A percentile compares a stretch with the other conserved stretches of the same genome.
These are phyloP conservation scores for Cyphellophora attinorum DNA, from an alignment of 2,329 filamentous ascomycete genomes.

Conservation along the genomic window DNA sequence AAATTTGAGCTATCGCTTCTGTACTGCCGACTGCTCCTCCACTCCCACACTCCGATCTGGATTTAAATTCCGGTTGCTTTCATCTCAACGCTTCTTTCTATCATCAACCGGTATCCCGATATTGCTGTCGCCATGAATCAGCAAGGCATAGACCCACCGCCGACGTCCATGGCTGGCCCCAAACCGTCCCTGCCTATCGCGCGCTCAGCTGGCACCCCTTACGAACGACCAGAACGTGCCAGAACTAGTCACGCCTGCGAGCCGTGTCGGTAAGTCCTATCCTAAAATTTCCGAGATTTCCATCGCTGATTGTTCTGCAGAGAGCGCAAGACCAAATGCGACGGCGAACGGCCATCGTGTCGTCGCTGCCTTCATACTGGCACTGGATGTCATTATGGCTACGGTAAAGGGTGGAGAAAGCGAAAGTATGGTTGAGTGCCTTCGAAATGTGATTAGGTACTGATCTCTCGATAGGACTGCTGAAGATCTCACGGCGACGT, in stretches of 20 bases:
- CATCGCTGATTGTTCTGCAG: too few relatives aligned
- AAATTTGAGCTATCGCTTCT: too few relatives aligned
- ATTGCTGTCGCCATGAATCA: too few relatives aligned
- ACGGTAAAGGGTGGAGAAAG: conserved; percentile 20
- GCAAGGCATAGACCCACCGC: conserved; percentile 2
- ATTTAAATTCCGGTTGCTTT: conserved; percentile 1
- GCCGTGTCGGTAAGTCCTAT: conserved; percentile 13
- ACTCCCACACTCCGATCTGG: conserved; percentile 1
- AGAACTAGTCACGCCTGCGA: conserved; percentile 19
- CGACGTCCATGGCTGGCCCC: background rate
- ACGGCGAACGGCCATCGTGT: conserved; percentile 17
- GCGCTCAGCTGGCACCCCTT: conserved; percentile 8
- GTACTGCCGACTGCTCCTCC: conserved; percentile 1
- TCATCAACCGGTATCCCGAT: too few relatives aligned
- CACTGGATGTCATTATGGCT: conserved; percentile 18
- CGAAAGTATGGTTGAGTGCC: conserved; percentile 15
- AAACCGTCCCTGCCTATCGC: conserved; percentile 7
- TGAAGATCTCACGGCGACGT: conserved; percentile 18
- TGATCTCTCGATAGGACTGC: too few relatives aligned
- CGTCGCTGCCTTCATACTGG: conserved; percentile 18
- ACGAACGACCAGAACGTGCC: conserved; percentile 18
- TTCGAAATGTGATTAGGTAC: too few relatives aligned
- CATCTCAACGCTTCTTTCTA: too few relatives aligned
- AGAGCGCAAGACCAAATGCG: conserved; percentile 20
- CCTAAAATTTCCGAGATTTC: too few relatives aligned